These are phyloP conservation scores for Didymella pomorum DNA, from an alignment of 2,329 filamentous ascomycete genomes.

Conservation along the genomic window DNA sequence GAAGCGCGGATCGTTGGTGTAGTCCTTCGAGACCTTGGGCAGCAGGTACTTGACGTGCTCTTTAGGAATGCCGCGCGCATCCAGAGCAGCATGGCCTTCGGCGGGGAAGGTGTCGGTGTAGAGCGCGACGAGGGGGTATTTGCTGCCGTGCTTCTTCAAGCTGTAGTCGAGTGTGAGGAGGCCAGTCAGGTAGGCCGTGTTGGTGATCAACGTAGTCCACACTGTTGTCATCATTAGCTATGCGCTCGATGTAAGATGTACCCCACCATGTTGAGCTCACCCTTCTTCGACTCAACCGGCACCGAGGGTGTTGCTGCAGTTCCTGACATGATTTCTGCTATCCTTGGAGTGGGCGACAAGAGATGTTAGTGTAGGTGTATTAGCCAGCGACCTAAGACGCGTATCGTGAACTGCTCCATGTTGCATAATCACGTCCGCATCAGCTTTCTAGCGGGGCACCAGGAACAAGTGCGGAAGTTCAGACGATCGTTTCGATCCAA, in stretches of 20 bases:
- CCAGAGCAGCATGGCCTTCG: slow-evolving; percentile 73
- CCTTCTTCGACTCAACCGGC: slow-evolving; percentile 50
- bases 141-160: slow-evolving; percentile 69
- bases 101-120: slow-evolving; percentile 80
- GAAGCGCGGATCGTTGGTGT: slow-evolving; percentile 80
- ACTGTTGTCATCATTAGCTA: slow-evolving; percentile 59
- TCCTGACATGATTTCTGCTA: slow-evolving; percentile 10
- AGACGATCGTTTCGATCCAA: slow-evolving; percentile 10
- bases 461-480: slow-evolving; percentile 12
- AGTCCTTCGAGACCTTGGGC: slow-evolving; percentile 71
- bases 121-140: slow-evolving; percentile 81
- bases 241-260: slow-evolving; percentile 20
- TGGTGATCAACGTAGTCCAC: slow-evolving; percentile 89
- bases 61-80: slow-evolving; percentile 71
- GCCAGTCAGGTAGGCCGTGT: slow-evolving; percentile 80
- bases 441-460: slow-evolving; percentile 14
- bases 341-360: not conserved
- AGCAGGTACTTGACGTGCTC: slow-evolving; percentile 77
- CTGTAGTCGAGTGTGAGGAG: slow-evolving; percentile 83
- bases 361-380: slow-evolving; percentile 6
- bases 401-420: slow-evolving; percentile 4
- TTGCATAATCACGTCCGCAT: slow-evolving; percentile 7
- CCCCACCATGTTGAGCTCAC: slow-evolving; percentile 23
- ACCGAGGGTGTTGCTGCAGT: slow-evolving; percentile 30
- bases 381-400: slow-evolving; percentile 7